phyloP scores from a whole-genome alignment of 352 stramenopile species.

The Blastocystis sp. region DNA sequence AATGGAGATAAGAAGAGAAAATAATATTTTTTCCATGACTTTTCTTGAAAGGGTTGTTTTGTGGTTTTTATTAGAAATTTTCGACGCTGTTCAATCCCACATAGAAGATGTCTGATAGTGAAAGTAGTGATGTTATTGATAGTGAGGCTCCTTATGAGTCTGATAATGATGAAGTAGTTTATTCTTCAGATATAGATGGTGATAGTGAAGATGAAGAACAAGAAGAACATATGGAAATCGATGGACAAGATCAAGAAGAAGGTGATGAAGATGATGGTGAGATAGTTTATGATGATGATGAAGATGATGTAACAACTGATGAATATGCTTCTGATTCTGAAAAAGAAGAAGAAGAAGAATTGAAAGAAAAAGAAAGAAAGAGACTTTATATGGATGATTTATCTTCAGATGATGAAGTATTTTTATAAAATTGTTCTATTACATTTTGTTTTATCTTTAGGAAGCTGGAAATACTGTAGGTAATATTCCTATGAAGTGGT shows the following conservation, averaged over 20 bases:
- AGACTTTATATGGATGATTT: slow-evolving; percentile 86
- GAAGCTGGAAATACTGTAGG: slow-evolving; percentile 84
- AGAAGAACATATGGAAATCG: slow-evolving; percentile 45
- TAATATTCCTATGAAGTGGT: slow-evolving; percentile 94
- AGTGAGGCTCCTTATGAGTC: slow-evolving; percentile 28
- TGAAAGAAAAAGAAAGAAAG: slow-evolving; percentile 44
- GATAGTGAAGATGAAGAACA: background rate
- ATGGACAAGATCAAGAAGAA: slow-evolving; percentile 34
- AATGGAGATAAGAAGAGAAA: too few species aligned
- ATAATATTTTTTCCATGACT: too few species aligned
- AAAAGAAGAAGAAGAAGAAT: slow-evolving; percentile 57
- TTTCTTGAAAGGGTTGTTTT: too few species aligned
- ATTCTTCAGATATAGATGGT: background rate
- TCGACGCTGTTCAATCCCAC: too few species aligned
- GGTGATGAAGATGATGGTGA: slow-evolving; percentile 49
- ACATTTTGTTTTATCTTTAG: too few species aligned
- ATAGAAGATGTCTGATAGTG: slow-evolving; percentile 27
- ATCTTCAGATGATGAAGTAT: slow-evolving; percentile 77
- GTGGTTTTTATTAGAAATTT: too few species aligned
- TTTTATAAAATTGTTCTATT: slow-evolving; percentile 42
- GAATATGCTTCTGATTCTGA: slow-evolving; percentile 53
- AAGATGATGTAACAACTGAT: slow-evolving; percentile 46
- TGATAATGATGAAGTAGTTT: background rate
- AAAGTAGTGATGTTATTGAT: slow-evolving; percentile 34
- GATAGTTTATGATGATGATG: slow-evolving; percentile 47